These are phyloP conservation scores for Xylariales sp. DNA, from an alignment of 2,329 filamentous ascomycete species.

Conservation along the genomic window DNA sequence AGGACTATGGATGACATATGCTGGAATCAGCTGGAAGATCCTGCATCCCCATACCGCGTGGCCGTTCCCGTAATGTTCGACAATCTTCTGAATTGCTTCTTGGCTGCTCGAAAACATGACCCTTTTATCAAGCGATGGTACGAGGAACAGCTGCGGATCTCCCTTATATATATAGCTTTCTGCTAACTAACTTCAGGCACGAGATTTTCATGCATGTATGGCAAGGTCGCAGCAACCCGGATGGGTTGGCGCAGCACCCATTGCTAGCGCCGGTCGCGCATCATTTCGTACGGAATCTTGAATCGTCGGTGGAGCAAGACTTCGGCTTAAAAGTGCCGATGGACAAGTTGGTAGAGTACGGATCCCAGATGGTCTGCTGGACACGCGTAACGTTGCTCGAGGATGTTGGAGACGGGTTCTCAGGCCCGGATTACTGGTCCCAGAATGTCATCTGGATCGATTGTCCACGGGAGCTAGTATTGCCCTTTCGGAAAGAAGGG, in stretches of 20 bases:
- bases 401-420: conserved; percentile 44
- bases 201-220: conserved; percentile 50
- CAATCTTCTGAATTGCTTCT: conserved; percentile 53
- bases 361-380: conserved; percentile 55
- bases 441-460: conserved; percentile 34
- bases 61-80: conserved; percentile 45
- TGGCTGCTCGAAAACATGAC: conserved; percentile 54
- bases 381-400: conserved; percentile 44
- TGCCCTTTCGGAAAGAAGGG: conserved; percentile 1
- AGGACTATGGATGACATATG: conserved; percentile 53
- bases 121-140: conserved; percentile 54
- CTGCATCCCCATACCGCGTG: conserved; percentile 49
- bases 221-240: conserved; percentile 44
- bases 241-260: conserved; percentile 45
- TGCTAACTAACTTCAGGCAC: conserved; percentile 47
- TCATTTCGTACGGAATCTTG: conserved; percentile 43
- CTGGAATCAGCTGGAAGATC: conserved; percentile 53
- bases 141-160: neutral
- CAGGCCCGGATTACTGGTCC: conserved; percentile 41
- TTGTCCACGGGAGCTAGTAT: conserved; percentile 32
- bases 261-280: conserved; percentile 46
- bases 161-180: neutral
- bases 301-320: conserved; percentile 31
- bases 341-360: conserved; percentile 52
- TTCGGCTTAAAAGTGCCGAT: conserved; percentile 51